These are phyloP conservation scores for Apiotrichum mycotoxinovorans DNA, from an alignment of 1,284 basidiomycete species.

Conservation along the genomic window DNA sequence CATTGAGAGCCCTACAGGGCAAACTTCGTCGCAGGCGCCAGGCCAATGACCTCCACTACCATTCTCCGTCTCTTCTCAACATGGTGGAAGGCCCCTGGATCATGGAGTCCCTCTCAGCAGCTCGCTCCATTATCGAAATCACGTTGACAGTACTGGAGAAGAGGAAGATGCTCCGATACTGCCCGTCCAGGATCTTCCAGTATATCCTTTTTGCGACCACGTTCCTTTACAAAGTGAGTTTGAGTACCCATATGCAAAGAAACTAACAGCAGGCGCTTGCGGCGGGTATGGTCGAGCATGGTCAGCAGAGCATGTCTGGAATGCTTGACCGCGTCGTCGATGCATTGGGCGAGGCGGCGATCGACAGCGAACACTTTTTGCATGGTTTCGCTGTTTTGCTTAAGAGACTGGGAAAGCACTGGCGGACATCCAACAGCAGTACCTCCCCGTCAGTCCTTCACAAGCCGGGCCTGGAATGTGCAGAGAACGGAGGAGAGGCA, in stretches of 20 bases:
- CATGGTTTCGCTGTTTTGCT: slow-evolving; percentile 13
- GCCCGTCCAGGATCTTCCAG: slow-evolving; percentile 15
- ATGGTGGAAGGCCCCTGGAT: slow-evolving; percentile 19
- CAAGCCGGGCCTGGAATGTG: not conserved
- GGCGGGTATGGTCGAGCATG: slow-evolving; percentile 16
- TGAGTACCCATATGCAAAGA: not conserved
- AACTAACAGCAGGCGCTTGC: slow-evolving; percentile 13
- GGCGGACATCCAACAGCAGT: not conserved
- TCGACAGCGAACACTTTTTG: slow-evolving; percentile 18
- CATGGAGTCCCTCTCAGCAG: slow-evolving; percentile 14
- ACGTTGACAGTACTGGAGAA: slow-evolving; percentile 13
- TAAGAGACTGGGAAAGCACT: slow-evolving; percentile 15
- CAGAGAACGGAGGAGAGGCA: not conserved
- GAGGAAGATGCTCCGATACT: slow-evolving; percentile 7
- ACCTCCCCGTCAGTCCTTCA: not conserved
- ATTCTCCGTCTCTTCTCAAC: slow-evolving; percentile 13
- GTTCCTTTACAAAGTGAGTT: slow-evolving; percentile 18
- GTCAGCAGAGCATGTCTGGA: slow-evolving; percentile 5
- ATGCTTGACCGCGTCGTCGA: slow-evolving; percentile 8
- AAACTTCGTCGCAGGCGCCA: slow-evolving; percentile 10
- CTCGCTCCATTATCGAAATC: slow-evolving; percentile 14
- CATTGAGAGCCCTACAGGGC: slow-evolving; percentile 13
- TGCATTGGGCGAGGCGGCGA: slow-evolving; percentile 10
- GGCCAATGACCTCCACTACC: slow-evolving; percentile 13
- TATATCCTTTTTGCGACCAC: slow-evolving; percentile 18